phyloP scores from a whole-genome alignment of 306 rosid genomes.

The Ormosia emarginata region DNA sequence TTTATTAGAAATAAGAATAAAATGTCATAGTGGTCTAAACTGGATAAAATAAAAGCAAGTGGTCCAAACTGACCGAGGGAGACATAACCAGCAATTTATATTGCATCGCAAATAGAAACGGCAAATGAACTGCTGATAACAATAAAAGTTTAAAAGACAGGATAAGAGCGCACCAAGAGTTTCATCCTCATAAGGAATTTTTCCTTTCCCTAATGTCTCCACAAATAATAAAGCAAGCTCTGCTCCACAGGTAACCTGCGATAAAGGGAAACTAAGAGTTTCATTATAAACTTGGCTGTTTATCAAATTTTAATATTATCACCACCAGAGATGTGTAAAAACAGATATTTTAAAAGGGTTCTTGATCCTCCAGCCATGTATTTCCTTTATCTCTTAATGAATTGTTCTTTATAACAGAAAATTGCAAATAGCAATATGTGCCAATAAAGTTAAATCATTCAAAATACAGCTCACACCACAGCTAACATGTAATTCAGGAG shows the following conservation, averaged over 20 bases:
- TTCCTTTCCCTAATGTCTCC: conserved; percentile 81
- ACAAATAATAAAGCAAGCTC: conserved; percentile 90
- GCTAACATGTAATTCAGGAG: neutral
- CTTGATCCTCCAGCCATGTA: neutral
- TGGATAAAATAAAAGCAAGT: conserved; percentile 16
- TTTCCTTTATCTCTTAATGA: neutral
- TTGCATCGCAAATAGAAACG: neutral
- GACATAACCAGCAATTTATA: neutral
- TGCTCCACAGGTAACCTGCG: conserved; percentile 91
- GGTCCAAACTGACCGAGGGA: conserved; percentile 13
- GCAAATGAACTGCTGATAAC: neutral
- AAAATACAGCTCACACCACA: neutral
- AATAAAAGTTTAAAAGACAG: conserved; percentile 8
- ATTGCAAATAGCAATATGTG: neutral
- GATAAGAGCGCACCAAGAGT: conserved; percentile 66
- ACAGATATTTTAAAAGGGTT: neutral
- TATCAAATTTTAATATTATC: neutral
- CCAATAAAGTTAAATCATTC: conserved; percentile 11
- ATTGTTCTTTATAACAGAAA: neutral
- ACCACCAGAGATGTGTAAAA: neutral
- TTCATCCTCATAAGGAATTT: conserved; percentile 58
- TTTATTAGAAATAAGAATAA: conserved; percentile 33
- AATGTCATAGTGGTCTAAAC: neutral
- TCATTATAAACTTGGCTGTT: conserved; percentile 1
- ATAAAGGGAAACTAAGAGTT: conserved; percentile 11